Conservation (phyloP, 2,329 filamentous ascomycete genomes). For the Talaromyces marneffei region DNA sequence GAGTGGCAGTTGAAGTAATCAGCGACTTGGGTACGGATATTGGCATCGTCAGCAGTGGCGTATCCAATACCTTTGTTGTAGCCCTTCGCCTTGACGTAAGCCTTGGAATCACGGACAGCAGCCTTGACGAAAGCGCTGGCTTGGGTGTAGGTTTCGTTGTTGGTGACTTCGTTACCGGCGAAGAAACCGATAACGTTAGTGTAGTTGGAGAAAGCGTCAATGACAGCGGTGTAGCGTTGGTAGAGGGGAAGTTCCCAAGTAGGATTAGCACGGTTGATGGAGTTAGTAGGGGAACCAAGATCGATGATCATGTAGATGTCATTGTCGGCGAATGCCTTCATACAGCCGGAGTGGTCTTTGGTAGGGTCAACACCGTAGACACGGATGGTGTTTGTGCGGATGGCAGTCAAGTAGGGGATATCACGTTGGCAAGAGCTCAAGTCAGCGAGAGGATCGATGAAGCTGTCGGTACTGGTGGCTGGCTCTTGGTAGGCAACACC, state of each 20-base stretch:
- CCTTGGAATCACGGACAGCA: conserved; percentile 91
- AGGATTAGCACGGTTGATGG: conserved; percentile 77
- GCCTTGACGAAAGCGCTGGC: conserved; percentile 96
- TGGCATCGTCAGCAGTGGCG: conserved; percentile 85
- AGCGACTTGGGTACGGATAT: conserved; percentile 74
- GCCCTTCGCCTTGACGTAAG: conserved; percentile 75
- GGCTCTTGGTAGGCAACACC: conserved; percentile 86
- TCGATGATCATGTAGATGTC: conserved; percentile 96
- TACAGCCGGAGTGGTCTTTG: conserved; percentile 73
- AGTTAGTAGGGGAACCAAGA: conserved; percentile 70
- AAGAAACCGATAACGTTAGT: conserved; percentile 95
- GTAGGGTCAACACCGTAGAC: conserved; percentile 87
- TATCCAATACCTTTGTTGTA: conserved; percentile 91
- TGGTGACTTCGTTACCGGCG: conserved; percentile 94
- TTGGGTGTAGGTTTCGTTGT: conserved; percentile 78
- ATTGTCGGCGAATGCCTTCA: conserved; percentile 71
- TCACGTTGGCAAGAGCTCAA: conserved; percentile 70
- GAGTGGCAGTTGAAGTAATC: conserved; percentile 90
- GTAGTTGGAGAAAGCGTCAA: conserved; percentile 77
- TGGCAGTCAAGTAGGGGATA: conserved; percentile 69
- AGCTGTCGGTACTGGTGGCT: conserved; percentile 42
- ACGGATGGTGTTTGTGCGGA: conserved; percentile 88
- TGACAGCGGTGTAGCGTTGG: conserved; percentile 72
- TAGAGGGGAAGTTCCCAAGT: conserved; percentile 74
- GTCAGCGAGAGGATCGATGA: conserved; percentile 78